A percentile compares a stretch with the other conserved stretches of the same genome.
phyloP scores from a whole-genome alignment of 2,329 filamentous ascomycete species.

The Rhinocladiella similis region DNA sequence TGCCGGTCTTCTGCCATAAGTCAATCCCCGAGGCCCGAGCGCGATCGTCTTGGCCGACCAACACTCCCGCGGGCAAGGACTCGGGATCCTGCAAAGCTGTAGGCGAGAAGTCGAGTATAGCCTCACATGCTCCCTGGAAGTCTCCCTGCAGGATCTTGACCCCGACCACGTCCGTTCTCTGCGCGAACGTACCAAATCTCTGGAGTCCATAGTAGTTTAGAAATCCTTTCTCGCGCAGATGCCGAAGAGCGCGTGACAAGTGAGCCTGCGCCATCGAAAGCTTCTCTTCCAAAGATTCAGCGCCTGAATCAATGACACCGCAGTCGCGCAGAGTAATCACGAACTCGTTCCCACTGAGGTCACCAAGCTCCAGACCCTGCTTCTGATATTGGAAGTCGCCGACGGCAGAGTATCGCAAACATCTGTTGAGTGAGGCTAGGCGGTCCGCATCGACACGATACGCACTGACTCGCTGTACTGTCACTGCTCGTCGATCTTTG shows the following conservation, averaged over 20 bases:
- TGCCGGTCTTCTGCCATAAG: slow-evolving; percentile 65
- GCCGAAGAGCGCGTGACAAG: slow-evolving; percentile 61
- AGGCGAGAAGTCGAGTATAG: slow-evolving; percentile 72
- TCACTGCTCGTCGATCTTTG: slow-evolving; percentile 85
- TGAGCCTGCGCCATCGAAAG: slow-evolving; percentile 45
- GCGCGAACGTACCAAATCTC: slow-evolving; percentile 84
- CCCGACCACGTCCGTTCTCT: slow-evolving; percentile 83
- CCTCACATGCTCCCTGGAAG: slow-evolving; percentile 75
- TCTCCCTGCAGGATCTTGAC: slow-evolving; percentile 79
- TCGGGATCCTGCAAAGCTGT: slow-evolving; percentile 60
- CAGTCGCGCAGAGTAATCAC: slow-evolving; percentile 88
- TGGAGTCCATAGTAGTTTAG: slow-evolving; percentile 99
- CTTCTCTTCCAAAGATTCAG: slow-evolving; percentile 38
- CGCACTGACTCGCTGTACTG: slow-evolving; percentile 76
- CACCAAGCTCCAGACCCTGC: slow-evolving; percentile 74
- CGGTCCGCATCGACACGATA: slow-evolving; percentile 61
- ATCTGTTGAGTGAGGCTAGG: slow-evolving; percentile 63
- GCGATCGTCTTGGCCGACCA: slow-evolving; percentile 63
- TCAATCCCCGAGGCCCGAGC: slow-evolving; percentile 76
- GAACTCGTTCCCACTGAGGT: slow-evolving; percentile 88
- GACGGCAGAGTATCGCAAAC: slow-evolving; percentile 62
- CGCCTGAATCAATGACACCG: slow-evolving; percentile 45
- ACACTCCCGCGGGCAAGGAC: slow-evolving; percentile 35
- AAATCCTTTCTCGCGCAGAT: slow-evolving; percentile 75
- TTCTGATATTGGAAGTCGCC: slow-evolving; percentile 80